Base-by-base conservation (phyloP, 75 land plant species). In the Ceratopteris richardii region DNA sequence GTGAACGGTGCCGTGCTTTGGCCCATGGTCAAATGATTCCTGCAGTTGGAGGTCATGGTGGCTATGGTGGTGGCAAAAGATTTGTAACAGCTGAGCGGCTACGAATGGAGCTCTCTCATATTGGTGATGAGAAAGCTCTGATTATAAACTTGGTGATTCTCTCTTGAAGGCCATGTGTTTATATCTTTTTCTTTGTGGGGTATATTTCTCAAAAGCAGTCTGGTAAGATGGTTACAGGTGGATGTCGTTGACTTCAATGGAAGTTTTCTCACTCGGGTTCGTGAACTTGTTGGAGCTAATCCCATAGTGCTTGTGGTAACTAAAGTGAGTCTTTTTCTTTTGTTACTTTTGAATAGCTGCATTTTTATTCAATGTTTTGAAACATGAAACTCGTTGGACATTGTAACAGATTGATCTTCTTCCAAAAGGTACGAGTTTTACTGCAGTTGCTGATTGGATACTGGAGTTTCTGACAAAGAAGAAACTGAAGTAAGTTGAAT, bases 191-290 rank as follows among this genome's bases (percentile, higher is more conserved):
- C n/a, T 51, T 2, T 61, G 22, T 14, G 18, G 53, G 29, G n/a
- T 47, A 47, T 47, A 25, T 14, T 53, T 31, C n/a, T n/a, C n/a
- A 21, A 19, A 5, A 23, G 51, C 3, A 4, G 20, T 48, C 13
- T 56, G 26, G 24, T 16, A 21, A 41, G 14, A 29, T 57, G 23
- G 64, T 62, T 74, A 51, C 51, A 93, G 98, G 96, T 93, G 39
- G 98, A 93, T 71, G 85, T 93, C 68, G 90, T 93, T 58, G 98
- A 93, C 67, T 93, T 93, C 80, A 93, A 84, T 86, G 98, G 98
- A 44, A 89, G 96, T 64, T 93, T 93, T 69, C 67, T 93, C 54
- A 75, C 85, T 37, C 95, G 87, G 50, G 65, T 93, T 33, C 94
- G 98, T 58, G 98, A 93, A 67, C 78, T 93, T 51, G 82, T 80